Evolutionary conservation across 257 asterid genomes (phyloP).

Genomic region (Solanum etuberosum): DNA sequence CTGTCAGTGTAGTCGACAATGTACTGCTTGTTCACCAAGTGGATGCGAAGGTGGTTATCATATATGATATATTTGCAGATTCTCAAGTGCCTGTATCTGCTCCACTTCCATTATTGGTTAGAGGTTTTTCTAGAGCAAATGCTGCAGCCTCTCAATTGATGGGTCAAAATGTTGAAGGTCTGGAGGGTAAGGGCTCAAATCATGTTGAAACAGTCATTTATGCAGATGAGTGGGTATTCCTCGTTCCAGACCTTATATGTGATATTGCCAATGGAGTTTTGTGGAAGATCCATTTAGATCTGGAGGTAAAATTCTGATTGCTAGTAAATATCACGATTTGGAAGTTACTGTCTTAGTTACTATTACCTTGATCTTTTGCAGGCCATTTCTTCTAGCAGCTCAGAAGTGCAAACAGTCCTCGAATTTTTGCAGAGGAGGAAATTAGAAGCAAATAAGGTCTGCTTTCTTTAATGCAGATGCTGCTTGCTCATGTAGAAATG

Average conservation of each 20-base stretch:
- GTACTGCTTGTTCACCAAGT: conserved; percentile 88
- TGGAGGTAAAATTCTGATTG: conserved; percentile 60
- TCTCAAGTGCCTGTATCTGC: conserved; percentile 80
- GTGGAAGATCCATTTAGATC: conserved; percentile 79
- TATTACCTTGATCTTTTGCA: conserved; percentile 20
- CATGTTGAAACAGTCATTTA: conserved; percentile 45
- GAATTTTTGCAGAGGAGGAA: conserved; percentile 91
- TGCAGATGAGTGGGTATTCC: conserved; percentile 78
- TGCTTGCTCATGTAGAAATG: neutral
- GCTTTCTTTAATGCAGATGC: neutral
- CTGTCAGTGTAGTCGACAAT: conserved; percentile 75
- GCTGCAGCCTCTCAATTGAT: conserved; percentile 33
- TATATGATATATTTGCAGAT: conserved; percentile 71
- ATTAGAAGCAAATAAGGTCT: conserved; percentile 80
- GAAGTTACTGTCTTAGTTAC: conserved; percentile 13
- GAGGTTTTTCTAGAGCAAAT: conserved; percentile 52
- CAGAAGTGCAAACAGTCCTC: conserved; percentile 65
- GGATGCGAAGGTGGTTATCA: conserved; percentile 88
- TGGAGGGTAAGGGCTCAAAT: conserved; percentile 24
- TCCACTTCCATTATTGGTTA: conserved; percentile 83
- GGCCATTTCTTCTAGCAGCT: conserved; percentile 92
- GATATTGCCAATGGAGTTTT: conserved; percentile 59
- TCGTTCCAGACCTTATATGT: conserved; percentile 79
- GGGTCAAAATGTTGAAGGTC: conserved; percentile 23
- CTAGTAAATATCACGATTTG: conserved; percentile 3